These are phyloP conservation scores for Thelephora ganbajun DNA, from an alignment of 768 basidiomycete species.

Conservation along the genomic window DNA sequence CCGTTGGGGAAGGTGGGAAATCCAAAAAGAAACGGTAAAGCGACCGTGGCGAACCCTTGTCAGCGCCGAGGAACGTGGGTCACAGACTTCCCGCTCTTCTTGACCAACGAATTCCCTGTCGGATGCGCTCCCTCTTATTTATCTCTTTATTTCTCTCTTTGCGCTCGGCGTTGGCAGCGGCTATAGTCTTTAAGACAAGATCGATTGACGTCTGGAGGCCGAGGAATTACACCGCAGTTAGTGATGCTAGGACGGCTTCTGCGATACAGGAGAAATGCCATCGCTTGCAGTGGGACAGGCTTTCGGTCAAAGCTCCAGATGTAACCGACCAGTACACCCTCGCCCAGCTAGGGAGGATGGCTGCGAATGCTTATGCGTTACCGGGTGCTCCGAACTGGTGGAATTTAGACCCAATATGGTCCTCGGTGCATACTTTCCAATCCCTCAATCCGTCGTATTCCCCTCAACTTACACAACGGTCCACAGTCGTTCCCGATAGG, in stretches of 20 bases:
- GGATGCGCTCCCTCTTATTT: too few species aligned
- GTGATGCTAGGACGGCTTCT: constrained; percentile 40
- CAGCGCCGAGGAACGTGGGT: too few species aligned
- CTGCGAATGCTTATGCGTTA: constrained; percentile 76
- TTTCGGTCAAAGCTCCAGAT: constrained; percentile 61
- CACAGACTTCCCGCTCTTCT: too few species aligned
- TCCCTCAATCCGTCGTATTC: neutral
- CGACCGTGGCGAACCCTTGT: too few species aligned
- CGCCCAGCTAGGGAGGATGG: constrained; percentile 72
- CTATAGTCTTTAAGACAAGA: constrained; percentile 26
- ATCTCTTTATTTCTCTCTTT: too few species aligned
- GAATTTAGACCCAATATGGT: constrained; percentile 65
- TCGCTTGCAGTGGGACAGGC: constrained; percentile 50
- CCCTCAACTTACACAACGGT: neutral
- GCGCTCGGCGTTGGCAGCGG: neutral
- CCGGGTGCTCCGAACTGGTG: constrained; percentile 71
- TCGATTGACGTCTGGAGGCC: constrained; percentile 52
- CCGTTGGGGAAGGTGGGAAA: neutral
- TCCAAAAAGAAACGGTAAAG: too few species aligned
- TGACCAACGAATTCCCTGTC: too few species aligned
- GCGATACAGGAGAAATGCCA: constrained; percentile 34
- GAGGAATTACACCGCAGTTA: constrained; percentile 32
- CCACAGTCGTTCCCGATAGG: constrained; percentile 67
- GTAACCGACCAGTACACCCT: constrained; percentile 69
- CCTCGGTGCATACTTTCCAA: constrained; percentile 20